phyloP scores from a whole-genome alignment of 129 eudicot genomes.

The Pseudognaphalium luteoalbum region DNA sequence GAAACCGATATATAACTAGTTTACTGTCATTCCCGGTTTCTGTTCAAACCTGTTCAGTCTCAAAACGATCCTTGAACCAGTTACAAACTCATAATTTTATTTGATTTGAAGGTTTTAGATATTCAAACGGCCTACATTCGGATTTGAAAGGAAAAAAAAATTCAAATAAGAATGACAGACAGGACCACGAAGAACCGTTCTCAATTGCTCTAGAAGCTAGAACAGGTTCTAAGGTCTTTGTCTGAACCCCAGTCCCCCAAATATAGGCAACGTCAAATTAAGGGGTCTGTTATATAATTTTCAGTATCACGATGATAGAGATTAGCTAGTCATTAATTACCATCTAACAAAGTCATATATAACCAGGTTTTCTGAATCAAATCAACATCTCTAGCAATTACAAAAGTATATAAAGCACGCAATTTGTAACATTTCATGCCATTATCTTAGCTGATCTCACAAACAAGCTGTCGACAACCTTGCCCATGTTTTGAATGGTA shows the following conservation, averaged over 20 bases:
- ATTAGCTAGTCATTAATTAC: background rate
- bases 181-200: background rate
- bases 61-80: background rate
- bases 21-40: no score
- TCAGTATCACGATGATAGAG: constrained; percentile 9
- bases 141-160: no score
- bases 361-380: constrained; percentile 1
- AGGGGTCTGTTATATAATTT: constrained; percentile 6
- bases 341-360: constrained; percentile 24
- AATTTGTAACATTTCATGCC: constrained; percentile 41
- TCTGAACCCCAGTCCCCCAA: background rate
- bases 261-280: background rate
- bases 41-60: background rate
- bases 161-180: no score
- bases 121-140: no score
- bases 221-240: background rate
- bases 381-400: constrained; percentile 18
- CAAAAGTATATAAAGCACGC: constrained; percentile 1
- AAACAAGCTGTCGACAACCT: constrained; percentile 69
- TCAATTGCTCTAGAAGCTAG: background rate
- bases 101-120: background rate
- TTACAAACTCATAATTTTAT: background rate
- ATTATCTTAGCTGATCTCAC: constrained; percentile 68
- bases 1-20: no score
- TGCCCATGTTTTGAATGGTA: constrained; percentile 64